A percentile compares a stretch with the other conserved stretches of the same genome.
These are phyloP conservation scores for Penicillium lividum DNA, from an alignment of 495 filamentous ascomycete species.

Conservation along the genomic window DNA sequence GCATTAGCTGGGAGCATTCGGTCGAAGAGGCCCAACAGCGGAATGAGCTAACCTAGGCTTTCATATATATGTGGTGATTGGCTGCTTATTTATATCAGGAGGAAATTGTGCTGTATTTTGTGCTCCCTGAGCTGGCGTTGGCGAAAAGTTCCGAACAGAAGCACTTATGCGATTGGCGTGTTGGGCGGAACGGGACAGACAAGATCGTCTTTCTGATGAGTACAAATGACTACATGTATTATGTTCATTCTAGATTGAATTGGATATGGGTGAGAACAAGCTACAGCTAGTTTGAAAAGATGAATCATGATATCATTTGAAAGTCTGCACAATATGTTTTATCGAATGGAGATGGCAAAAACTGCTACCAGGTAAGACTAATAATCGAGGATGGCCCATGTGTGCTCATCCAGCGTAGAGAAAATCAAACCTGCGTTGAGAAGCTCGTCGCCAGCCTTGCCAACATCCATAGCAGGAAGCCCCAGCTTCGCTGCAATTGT, in stretches of 20 bases:
- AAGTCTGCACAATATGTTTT: constrained; percentile 6
- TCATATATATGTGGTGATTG: neutral
- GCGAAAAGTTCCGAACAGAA: too few species aligned
- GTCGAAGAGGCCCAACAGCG: constrained; percentile 71
- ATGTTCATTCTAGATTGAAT: neutral
- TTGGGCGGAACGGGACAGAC: too few species aligned
- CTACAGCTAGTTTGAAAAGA: neutral
- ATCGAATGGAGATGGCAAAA: neutral
- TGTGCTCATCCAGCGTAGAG: constrained; percentile 85
- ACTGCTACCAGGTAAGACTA: neutral
- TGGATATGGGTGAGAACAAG: neutral
- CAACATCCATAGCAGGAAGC: constrained; percentile 66
- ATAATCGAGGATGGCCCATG: constrained; percentile 71
- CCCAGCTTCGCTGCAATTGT: constrained; percentile 64
- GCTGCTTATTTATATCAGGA: neutral
- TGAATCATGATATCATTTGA: constrained; percentile 37
- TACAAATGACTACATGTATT: neutral
- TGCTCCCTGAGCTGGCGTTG: neutral
- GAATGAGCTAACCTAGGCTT: constrained; percentile 56
- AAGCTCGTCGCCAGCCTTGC: constrained; percentile 76
- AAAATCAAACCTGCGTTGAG: constrained; percentile 72
- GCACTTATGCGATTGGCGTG: too few species aligned
- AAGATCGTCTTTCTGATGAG: too few species aligned
- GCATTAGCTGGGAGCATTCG: constrained; percentile 70
- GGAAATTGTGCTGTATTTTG: neutral